Evolutionary conservation across 208 protist genomes (phyloP), one percentile per base, ranked within the genome.

Genomic region (Crithidia expoeki): DNA sequence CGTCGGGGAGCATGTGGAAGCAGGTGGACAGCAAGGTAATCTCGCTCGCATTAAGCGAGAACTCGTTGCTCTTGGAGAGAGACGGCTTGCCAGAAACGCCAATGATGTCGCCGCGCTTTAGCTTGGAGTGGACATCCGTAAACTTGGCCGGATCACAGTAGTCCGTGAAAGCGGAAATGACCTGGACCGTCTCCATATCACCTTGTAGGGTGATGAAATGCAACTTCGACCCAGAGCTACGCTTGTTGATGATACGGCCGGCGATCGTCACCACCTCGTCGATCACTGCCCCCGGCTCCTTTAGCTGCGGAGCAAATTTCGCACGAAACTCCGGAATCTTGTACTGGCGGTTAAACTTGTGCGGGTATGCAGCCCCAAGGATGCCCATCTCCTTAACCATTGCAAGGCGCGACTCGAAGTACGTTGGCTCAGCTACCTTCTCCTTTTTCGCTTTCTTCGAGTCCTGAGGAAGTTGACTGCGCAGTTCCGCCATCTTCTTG

Each of bases 71-170:
- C 52, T 97, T 95, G 23, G 92, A 94, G 10, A 89, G 69, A n/a
- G 83, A 87, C 2, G 98, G 89, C 30, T 83, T 80, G 27, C 99
- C 99, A 4, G 34, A 71, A 2, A 99, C 81, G 52, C 99, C 99
- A 42, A 99, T 94, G 38, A 99, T 98, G 81, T 99, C 99, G 62
- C 99, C 99, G 67, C 98, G 89, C 76, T 97, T 92, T 16, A 99
- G 64, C 42, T 83, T 67, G 19, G 60, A 69, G 73, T 98, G 92
- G 49, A 98, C 89, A 9, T 87, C 70, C 1, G 69, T 52, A 69
- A 98, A 99, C 32, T 85, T 86, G 4, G 91, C 87, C 21, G 72
- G 66, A 47, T 77, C 67, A 7, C 68, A 80, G 72, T 96, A 97
- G 40, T 96, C 86, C 0, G 38, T 50, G 11, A 85, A 4, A 0